A percentile compares a stretch with the other conserved stretches of the same genome.
Evolutionary conservation across 2,329 filamentous ascomycete genomes (phyloP).

Genomic region (Aspergillus jensenii): DNA sequence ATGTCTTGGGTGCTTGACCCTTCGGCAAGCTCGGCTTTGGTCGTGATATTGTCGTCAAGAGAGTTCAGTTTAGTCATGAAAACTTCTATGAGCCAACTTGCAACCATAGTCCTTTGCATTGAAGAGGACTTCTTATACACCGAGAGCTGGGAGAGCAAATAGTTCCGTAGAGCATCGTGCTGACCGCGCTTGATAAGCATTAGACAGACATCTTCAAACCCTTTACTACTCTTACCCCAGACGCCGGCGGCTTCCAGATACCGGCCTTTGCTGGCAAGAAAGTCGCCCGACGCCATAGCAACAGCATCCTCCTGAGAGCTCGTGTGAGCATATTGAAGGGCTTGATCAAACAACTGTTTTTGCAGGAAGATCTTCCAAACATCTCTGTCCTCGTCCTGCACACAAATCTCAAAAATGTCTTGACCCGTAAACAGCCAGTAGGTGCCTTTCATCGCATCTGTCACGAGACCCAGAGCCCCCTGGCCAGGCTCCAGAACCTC

Average conservation of each 20-base stretch:
- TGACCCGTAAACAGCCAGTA: constrained; percentile 93
- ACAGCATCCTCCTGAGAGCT: constrained; percentile 83
- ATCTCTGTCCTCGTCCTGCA: constrained; percentile 85
- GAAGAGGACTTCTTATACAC: constrained; percentile 76
- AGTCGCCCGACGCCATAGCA: constrained; percentile 87
- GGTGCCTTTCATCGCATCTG: constrained; percentile 91
- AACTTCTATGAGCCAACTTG: constrained; percentile 90
- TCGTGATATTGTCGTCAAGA: constrained; percentile 89
- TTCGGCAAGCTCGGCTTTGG: constrained; percentile 77
- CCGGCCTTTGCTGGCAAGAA: constrained; percentile 75
- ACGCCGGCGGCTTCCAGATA: constrained; percentile 84
- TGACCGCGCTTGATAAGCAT: constrained; percentile 87
- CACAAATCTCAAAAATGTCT: constrained; percentile 91
- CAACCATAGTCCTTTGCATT: constrained; percentile 95
- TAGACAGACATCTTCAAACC: constrained; percentile 93
- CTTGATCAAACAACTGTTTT: constrained; percentile 82
- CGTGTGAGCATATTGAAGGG: constrained; percentile 80
- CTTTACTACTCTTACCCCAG: constrained; percentile 93
- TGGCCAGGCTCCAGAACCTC: constrained; percentile 78
- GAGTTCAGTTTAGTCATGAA: constrained; percentile 98
- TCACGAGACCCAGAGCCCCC: constrained; percentile 76
- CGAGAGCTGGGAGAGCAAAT: constrained; percentile 79
- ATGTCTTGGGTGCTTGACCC: constrained; percentile 66
- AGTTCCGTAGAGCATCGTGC: constrained; percentile 86
- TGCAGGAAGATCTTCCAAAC: constrained; percentile 93